These are phyloP conservation scores for Aspergillus udagawae DNA, from an alignment of 2,329 filamentous ascomycete species.

Conservation along the genomic window DNA sequence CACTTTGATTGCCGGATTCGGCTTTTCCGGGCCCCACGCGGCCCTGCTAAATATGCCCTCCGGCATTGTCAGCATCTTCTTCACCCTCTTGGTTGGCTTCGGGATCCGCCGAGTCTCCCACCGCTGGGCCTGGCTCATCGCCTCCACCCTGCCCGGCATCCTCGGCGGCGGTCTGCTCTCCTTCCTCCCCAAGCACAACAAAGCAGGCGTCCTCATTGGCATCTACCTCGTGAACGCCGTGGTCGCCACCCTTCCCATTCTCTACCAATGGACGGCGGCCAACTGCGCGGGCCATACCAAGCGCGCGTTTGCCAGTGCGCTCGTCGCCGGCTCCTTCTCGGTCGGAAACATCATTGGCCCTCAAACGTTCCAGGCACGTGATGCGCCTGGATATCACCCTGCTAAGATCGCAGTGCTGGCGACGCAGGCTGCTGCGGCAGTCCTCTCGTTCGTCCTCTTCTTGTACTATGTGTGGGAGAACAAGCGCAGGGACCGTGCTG, in stretches of 20 bases:
- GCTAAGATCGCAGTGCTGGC: conserved; percentile 42
- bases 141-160: conserved; percentile 46
- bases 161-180: conserved; percentile 41
- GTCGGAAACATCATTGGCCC: conserved; percentile 46
- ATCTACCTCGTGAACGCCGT: conserved; percentile 45
- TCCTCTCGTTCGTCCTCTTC: conserved; percentile 26
- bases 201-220: conserved; percentile 41
- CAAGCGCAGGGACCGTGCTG: conserved; percentile 18
- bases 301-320: conserved; percentile 45
- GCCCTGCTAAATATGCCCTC: conserved; percentile 44
- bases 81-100: conserved; percentile 39
- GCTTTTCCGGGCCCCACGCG: conserved; percentile 41
- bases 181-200: conserved; percentile 36
- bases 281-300: conserved; percentile 51
- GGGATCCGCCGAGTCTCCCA: conserved; percentile 38
- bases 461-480: conserved; percentile 31
- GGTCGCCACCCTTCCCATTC: conserved; percentile 41
- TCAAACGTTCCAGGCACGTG: conserved; percentile 41
- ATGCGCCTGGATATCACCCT: conserved; percentile 42
- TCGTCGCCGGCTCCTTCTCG: conserved; percentile 43
- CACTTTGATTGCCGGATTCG: conserved; percentile 41
- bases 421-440: conserved; percentile 29
- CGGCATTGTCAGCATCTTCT: conserved; percentile 40
- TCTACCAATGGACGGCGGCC: conserved; percentile 46
- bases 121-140: conserved; percentile 41